phyloP scores from a whole-genome alignment of 129 eudicot genomes.

The Arctium minus region DNA sequence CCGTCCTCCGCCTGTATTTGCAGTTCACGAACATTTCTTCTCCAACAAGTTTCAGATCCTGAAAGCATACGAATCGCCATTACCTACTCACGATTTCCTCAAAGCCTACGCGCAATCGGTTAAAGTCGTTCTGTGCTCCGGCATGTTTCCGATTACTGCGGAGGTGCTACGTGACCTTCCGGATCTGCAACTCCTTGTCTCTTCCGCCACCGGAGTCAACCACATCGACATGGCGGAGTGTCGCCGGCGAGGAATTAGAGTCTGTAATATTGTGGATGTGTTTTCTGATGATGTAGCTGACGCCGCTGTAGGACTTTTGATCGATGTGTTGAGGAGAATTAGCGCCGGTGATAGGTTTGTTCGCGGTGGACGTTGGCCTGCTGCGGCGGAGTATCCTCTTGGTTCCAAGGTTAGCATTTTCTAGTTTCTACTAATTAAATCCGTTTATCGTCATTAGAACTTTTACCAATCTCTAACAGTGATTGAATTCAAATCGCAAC shows the following conservation, averaged over 20 bases:
- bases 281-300: slow-evolving; percentile 33
- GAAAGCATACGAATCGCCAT: slow-evolving; percentile 27
- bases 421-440: not conserved
- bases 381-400: not conserved
- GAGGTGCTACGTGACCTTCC: slow-evolving; percentile 17
- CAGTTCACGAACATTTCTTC: slow-evolving; percentile 19
- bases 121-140: slow-evolving; percentile 18
- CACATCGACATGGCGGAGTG: not conserved
- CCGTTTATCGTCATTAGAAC: too few species aligned
- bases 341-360: slow-evolving; percentile 19
- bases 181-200: slow-evolving; percentile 12
- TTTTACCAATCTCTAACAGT: too few species aligned
- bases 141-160: slow-evolving; percentile 2
- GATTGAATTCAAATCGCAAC: too few species aligned
- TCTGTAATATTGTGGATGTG: slow-evolving; percentile 17
- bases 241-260: not conserved
- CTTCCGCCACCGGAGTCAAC: not conserved
- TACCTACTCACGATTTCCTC: slow-evolving; percentile 31
- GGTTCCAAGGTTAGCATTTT: slow-evolving; percentile 23
- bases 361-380: slow-evolving; percentile 19
- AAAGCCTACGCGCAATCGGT: slow-evolving; percentile 4
- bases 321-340: slow-evolving; percentile 24
- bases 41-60: slow-evolving; percentile 15
- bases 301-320: slow-evolving; percentile 24
- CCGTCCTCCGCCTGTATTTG: slow-evolving; percentile 21